Evolutionary conservation across 768 basidiomycete species (phyloP), one percentile per base, ranked within the genome.

Genomic region (Boletus patriciae): DNA sequence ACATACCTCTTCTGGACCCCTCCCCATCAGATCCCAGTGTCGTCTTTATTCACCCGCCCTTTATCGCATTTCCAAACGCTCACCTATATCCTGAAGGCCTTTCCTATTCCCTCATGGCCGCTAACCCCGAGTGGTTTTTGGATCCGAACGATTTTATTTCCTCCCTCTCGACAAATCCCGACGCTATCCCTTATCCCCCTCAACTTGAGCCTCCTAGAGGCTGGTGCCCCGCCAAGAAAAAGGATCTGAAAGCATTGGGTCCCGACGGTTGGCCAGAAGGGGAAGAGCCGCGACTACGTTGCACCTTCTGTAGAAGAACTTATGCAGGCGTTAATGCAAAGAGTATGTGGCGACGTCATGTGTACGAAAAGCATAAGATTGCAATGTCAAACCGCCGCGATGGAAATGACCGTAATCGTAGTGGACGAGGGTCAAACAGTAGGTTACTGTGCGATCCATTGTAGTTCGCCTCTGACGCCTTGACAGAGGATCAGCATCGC

Each of bases 291-390:
- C 76, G 87, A 18, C 78, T 93, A 25, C 80, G 90, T 46, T 93
- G 90, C 72, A 92, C 90, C 1, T 92, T 93, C 66, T 93, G 90
- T 64, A 76, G 91, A 62, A 80, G 91, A 61, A 87, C 85, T 6
- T 93, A 93, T 63, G 87, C 90, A 4, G 90, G 90, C 12, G 88
- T 90, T 33, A 93, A 93, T 67, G 91, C 90, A 7, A 92, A 92
- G 73, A 92, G 90, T 66, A 93, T 93, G 90, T 93, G 90, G 90
- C 76, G 90, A 57, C 79, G 90, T 46, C 90, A 93, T 70, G 90
- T 93, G 31, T 91, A 87, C 60, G 91, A 93, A 73, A 92, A 92
- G 67, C 90, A 93, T 70, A 92, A 90, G 72, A 89, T 93, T 65
- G 88, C 90, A 38, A 92, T 93, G 91, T 80, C 89, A 37, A 93